Evolutionary conservation across 371 early-diverging fungal genomes (phyloP), one percentile per base, ranked within the genome.

Genomic region (Mucor mucedo): DNA sequence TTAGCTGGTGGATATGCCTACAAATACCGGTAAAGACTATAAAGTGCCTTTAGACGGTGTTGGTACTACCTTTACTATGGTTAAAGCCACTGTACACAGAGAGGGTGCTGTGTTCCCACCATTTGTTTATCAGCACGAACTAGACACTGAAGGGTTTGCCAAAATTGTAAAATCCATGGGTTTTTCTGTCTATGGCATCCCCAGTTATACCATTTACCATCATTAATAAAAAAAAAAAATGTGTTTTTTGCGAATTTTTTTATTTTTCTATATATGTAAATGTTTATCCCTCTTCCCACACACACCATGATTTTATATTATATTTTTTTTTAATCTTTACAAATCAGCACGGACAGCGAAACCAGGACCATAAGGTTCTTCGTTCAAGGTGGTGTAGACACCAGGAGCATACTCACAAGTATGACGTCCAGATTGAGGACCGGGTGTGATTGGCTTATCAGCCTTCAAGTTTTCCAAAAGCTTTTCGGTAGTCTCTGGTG

Each of bases 281-380:
- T 48, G 29, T 29, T 28, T 28, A 7, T 48, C 27, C 10, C 8
- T 28, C 6, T 48, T 48, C 28, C 5, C 28, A 21, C 21, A 21
- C 21, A 21, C 21, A 21, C 21, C 21, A 21, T 21, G 21, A 21
- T 21, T 21, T 21, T 21, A 21, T 21, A 21, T 21, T 21, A 21
- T 21, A 21, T 21, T 50, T 5, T 49, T 49, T 8, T 49, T 49
- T 49, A 49, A 29, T 47, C 28, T 73, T 84, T 87, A 93, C 85
- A 95, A 81, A 76, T 93, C 95, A 42, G 84, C 73, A 71, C 94
- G 90, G 59, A 97, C 85, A 67, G 87, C 84, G 78, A 94, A 95
- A 47, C 98, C 98, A 69, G 98, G 97, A 33, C 96, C 97, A 38
- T 92, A 84, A 50, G 97, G 96, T 62, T 95, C 93, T 9, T 81